Evolutionary conservation across 2,329 filamentous ascomycete species (phyloP).

Genomic region (Byssothecium circinans): DNA sequence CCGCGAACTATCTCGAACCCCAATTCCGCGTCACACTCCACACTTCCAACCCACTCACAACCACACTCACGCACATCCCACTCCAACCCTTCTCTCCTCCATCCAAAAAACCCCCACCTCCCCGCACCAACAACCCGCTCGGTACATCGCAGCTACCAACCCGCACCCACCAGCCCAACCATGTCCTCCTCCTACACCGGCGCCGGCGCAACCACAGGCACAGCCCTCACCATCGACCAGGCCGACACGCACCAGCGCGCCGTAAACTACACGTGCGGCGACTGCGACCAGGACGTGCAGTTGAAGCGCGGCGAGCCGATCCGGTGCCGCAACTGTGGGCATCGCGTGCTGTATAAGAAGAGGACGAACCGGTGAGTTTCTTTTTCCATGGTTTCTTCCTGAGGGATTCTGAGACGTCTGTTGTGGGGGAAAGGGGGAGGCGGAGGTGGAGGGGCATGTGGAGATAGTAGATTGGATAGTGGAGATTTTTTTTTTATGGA

Average conservation of each 20-base stretch:
- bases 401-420: too few relatives aligned
- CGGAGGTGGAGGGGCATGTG: too few relatives aligned
- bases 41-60: background rate
- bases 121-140: background rate
- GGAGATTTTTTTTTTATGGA: background rate
- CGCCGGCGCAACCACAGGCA: background rate
- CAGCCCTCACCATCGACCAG: constrained; percentile 48
- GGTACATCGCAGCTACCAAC: background rate
- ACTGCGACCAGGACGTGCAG: constrained; percentile 77
- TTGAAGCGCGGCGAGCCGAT: constrained; percentile 79
- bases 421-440: too few relatives aligned
- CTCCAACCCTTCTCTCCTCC: background rate
- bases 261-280: constrained; percentile 67
- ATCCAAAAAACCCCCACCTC: background rate
- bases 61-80: background rate
- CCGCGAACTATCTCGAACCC: background rate
- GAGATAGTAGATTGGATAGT: background rate
- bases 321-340: constrained; percentile 88
- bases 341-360: constrained; percentile 96
- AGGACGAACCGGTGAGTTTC: constrained; percentile 83
- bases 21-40: background rate
- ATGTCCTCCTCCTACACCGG: background rate
- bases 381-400: background rate
- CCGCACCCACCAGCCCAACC: background rate
- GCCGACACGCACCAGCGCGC: constrained; percentile 48